Evolutionary conservation across 371 early-diverging fungal species (phyloP).

Genomic region (Sporodiniella umbellata): DNA sequence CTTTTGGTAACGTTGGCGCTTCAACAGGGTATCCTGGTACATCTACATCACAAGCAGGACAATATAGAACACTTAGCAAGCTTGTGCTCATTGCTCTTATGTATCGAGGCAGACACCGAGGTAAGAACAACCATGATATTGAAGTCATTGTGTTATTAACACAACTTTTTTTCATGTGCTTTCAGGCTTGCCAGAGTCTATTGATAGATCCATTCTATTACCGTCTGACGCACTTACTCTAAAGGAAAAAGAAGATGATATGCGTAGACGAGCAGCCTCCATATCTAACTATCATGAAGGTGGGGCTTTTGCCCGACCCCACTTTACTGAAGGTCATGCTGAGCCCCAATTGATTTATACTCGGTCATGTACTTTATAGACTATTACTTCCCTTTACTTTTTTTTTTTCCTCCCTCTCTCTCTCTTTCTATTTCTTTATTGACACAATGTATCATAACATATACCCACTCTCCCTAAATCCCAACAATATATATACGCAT

Average conservation of each 20-base stretch:
- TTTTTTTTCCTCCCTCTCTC: not conserved
- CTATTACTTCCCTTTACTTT: not conserved
- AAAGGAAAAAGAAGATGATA: constrained; percentile 25
- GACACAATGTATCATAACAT: not conserved
- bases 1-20: constrained; percentile 41
- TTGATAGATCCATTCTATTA: constrained; percentile 44
- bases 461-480: not conserved
- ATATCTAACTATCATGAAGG: constrained; percentile 4
- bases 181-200: constrained; percentile 39
- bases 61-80: constrained; percentile 33
- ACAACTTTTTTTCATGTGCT: not conserved
- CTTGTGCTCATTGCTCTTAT: constrained; percentile 36
- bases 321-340: not conserved
- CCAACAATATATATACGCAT: too few species aligned
- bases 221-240: constrained; percentile 36
- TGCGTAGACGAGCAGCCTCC: constrained; percentile 21
- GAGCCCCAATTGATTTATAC: constrained; percentile 17
- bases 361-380: constrained; percentile 18
- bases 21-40: constrained; percentile 36
- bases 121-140: constrained; percentile 8
- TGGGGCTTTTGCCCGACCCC: not conserved
- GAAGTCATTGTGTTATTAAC: too few species aligned
- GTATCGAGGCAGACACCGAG: constrained; percentile 44
- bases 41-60: constrained; percentile 34
- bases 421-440: too few species aligned